Base-by-base conservation (phyloP, 805 yeast species). In the Kuraishia hungarica region DNA sequence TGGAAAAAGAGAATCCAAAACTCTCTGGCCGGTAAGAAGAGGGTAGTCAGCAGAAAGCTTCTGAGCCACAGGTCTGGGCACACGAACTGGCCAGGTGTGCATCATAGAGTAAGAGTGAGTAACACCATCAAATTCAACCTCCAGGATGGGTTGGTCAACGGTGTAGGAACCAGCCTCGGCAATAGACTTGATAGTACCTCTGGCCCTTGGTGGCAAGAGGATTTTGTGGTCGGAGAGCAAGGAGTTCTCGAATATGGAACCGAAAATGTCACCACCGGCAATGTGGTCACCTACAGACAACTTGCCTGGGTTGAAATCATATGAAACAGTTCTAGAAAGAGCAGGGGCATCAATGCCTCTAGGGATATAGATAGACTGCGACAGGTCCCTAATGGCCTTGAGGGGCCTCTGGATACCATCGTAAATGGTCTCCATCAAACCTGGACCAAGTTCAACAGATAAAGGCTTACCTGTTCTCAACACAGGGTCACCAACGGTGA, bases 11-110 rank as follows among this genome's bases (percentile, higher is more conserved):
- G 99, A 86, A 74, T 94, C 99, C 72, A 94, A 80, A 53, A 94
- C 99, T 81, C 99, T 89, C 79, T 94, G 99, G 67, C 99, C 99
- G 20, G 99, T 94, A 66, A 94, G 81, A 64, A 94, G 80, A 53
- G 99, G 99, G 72, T 87, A 83, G 74, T 93, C 94, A 49, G 99
- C 98, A 58, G 96, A 77, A 60, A 90, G 75, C 71, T 93, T 91
- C 73, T 91, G 96, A 53, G 97, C 87, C 51, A 93, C 98, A 19
- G 99, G 99, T 77, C 99, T 87, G 65, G 99, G 98, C 50, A 92
- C 97, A 80, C 99, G 91, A 59, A 94, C 99, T 43, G 99, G 99
- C 99, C 99, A 94, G 28, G 97, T 86, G 75, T 94, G 99, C 87
- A 83, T 90, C 97, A 94, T 91, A 50, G 96, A 79, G 78, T 89